Conservation (phyloP, 805 yeast species). For the Pichia phayaonensis region DNA sequence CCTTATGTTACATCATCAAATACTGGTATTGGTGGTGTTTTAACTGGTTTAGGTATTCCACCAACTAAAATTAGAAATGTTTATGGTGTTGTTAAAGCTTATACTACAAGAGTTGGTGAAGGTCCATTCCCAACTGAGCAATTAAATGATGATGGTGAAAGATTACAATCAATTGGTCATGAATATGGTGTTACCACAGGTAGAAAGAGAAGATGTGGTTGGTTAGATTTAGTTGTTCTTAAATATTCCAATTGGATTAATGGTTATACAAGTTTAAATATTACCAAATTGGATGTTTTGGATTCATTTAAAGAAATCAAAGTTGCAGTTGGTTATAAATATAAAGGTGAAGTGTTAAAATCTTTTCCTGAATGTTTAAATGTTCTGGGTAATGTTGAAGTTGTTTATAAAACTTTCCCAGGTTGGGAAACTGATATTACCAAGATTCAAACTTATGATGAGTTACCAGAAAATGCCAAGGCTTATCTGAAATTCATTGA, state of each 20-base stretch:
- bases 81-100: slow-evolving; percentile 96
- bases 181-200: slow-evolving; percentile 98
- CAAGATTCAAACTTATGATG: slow-evolving; percentile 55
- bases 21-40: slow-evolving; percentile 96
- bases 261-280: slow-evolving; percentile 90
- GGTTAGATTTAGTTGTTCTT: slow-evolving; percentile 94
- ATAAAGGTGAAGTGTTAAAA: slow-evolving; percentile 66
- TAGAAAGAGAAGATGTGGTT: slow-evolving; percentile 97
- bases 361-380: slow-evolving; percentile 91
- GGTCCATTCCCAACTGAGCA: slow-evolving; percentile 99
- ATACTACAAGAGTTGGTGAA: slow-evolving; percentile 97
- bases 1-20: slow-evolving; percentile 94
- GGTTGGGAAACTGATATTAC: slow-evolving; percentile 93
- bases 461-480: slow-evolving; percentile 83
- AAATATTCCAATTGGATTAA: slow-evolving; percentile 86
- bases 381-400: slow-evolving; percentile 81
- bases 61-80: slow-evolving; percentile 74
- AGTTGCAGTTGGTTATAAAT: slow-evolving; percentile 77
- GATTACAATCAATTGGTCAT: slow-evolving; percentile 84
- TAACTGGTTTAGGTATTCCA: slow-evolving; percentile 96
- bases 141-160: slow-evolving; percentile 77
- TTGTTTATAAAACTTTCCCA: slow-evolving; percentile 82
- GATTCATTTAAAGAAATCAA: slow-evolving; percentile 84
- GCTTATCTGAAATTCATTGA: slow-evolving; percentile 80
- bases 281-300: slow-evolving; percentile 92